Evolutionary conservation across 1,139 yeast species (phyloP).

Genomic region (Sugiyamaella sp.): DNA sequence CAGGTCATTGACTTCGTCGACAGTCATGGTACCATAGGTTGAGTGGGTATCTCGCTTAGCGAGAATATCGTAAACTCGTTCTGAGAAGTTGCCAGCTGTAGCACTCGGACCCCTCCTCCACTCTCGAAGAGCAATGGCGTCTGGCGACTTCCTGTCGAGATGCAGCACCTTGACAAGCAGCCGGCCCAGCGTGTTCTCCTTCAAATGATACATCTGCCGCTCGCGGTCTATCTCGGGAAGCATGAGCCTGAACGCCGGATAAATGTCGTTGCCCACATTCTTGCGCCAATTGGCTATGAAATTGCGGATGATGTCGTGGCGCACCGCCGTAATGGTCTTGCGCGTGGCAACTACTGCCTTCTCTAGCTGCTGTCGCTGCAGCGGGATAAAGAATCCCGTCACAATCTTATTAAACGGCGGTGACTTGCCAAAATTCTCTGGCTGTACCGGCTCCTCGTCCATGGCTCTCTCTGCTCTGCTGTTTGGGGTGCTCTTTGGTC

Average conservation of each 20-base stretch:
- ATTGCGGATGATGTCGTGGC: constrained; percentile 42
- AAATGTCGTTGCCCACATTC: constrained; percentile 70
- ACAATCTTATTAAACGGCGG: constrained; percentile 48
- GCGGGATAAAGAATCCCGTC: constrained; percentile 36
- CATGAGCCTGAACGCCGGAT: constrained; percentile 64
- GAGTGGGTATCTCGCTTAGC: constrained; percentile 46
- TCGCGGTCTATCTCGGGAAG: constrained; percentile 49
- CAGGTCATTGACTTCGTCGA: constrained; percentile 59
- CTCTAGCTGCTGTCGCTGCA: constrained; percentile 29
- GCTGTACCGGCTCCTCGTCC: constrained; percentile 27
- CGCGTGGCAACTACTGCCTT: constrained; percentile 27
- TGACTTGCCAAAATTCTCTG: constrained; percentile 45
- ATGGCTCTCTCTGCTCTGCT: not conserved
- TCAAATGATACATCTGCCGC: constrained; percentile 50
- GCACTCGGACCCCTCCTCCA: constrained; percentile 49
- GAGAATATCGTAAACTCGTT: constrained; percentile 45
- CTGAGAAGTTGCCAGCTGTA: constrained; percentile 47
- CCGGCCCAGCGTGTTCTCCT: constrained; percentile 47
- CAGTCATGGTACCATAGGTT: constrained; percentile 47
- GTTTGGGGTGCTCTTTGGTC: not conserved
- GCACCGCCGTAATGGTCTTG: constrained; percentile 35
- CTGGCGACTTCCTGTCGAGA: constrained; percentile 54
- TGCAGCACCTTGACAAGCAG: constrained; percentile 53
- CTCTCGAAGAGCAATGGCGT: constrained; percentile 49
- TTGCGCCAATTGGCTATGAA: constrained; percentile 65